These are phyloP conservation scores for Rhynchosporium agropyri DNA, from an alignment of 2,329 filamentous ascomycete genomes.

Conservation along the genomic window DNA sequence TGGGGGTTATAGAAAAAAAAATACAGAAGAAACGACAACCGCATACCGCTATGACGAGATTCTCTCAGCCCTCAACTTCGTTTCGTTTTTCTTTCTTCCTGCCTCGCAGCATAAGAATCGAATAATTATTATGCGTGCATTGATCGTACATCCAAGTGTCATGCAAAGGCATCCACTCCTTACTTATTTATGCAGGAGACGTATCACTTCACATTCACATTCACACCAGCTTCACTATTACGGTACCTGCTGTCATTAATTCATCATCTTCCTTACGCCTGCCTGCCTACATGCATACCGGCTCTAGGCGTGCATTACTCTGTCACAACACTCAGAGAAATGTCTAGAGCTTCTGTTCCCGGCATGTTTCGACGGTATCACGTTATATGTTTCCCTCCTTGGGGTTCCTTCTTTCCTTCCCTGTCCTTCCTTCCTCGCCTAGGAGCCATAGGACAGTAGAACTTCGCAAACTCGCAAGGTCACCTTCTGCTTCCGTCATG, in stretches of 20 bases:
- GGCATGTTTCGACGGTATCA: conserved; percentile 4
- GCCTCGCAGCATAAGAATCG: neutral
- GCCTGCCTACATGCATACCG: neutral
- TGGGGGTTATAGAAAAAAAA: neutral
- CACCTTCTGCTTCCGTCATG: neutral
- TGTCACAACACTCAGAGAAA: too few species aligned
- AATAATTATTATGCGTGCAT: conserved; percentile 1
- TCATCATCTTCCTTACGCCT: neutral
- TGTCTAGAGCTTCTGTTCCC: neutral
- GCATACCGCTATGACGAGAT: conserved; percentile 6
- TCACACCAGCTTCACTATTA: too few species aligned
- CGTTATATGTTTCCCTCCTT: neutral
- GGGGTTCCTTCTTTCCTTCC: neutral
- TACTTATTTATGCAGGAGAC: conserved; percentile 9
- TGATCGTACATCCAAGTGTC: neutral
- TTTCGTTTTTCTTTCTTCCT: neutral
- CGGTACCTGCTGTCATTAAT: too few species aligned
- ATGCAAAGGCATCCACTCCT: neutral
- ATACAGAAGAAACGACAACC: neutral
- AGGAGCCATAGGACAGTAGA: too few species aligned
- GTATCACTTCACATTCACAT: conserved; percentile 1
- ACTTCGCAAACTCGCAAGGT: neutral
- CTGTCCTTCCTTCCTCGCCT: neutral
- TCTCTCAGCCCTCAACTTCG: neutral
- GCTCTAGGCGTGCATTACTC: neutral